Evolutionary conservation across 345 rosid genomes (phyloP).

Genomic region (Fremontodendron californicum): DNA sequence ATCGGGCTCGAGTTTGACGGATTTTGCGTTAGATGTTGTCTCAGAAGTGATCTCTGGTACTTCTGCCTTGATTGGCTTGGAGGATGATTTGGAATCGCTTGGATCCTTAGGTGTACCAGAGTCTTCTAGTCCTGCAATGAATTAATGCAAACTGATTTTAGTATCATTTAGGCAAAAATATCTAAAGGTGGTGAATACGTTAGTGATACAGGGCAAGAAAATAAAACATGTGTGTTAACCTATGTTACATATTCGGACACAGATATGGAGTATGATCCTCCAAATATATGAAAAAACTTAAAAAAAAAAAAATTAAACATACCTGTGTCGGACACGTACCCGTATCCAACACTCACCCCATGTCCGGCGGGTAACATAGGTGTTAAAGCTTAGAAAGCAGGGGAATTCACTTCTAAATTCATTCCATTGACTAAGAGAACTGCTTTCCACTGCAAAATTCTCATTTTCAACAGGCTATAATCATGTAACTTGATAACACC

Average conservation of each 20-base stretch:
- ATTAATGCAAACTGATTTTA: constrained; percentile 4
- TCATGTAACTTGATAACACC: too few species aligned
- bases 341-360: too few species aligned
- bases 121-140: constrained; percentile 15
- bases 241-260: too few species aligned
- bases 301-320: too few species aligned
- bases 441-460: not conserved
- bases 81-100: not conserved
- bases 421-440: not conserved
- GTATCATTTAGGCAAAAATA: not conserved
- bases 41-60: not conserved
- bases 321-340: too few species aligned
- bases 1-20: not conserved
- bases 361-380: too few species aligned
- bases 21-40: not conserved
- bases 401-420: not conserved
- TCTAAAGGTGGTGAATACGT: not conserved
- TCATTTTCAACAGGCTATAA: not conserved
- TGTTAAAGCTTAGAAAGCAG: not conserved
- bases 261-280: too few species aligned
- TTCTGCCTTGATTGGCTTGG: not conserved
- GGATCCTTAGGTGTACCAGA: not conserved
- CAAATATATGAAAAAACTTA: too few species aligned
- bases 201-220: not conserved
- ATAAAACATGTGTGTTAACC: too few species aligned